Evolutionary conservation across 768 basidiomycete species (phyloP).

Genomic region (Gymnopilus dilepis): DNA sequence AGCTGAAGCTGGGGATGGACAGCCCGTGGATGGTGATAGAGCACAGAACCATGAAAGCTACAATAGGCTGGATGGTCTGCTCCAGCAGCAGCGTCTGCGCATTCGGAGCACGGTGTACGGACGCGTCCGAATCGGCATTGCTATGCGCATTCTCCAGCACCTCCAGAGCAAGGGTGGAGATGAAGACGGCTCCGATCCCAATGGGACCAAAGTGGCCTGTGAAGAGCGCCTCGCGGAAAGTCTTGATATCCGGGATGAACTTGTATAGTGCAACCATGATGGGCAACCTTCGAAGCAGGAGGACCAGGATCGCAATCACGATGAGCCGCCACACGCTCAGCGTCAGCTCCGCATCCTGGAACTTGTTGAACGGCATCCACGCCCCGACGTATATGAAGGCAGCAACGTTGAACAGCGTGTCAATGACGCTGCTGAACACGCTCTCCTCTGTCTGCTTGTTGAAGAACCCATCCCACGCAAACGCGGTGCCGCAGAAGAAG

Average conservation of each 20-base stretch:
- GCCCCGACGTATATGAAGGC: conserved; percentile 97
- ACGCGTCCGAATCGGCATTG: background rate
- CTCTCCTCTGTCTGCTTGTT: conserved; percentile 94
- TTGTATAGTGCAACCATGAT: conserved; percentile 82
- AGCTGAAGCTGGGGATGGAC: conserved; percentile 93
- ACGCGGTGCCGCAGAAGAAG: conserved; percentile 93
- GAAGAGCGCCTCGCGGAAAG: conserved; percentile 90
- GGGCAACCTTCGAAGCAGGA: conserved; percentile 84
- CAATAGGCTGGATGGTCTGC: conserved; percentile 87
- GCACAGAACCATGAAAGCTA: conserved; percentile 92
- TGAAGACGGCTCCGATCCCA: conserved; percentile 90
- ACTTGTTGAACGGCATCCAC: conserved; percentile 92
- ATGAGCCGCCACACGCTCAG: conserved; percentile 86
- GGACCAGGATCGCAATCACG: conserved; percentile 80
- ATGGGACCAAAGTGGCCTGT: conserved; percentile 95
- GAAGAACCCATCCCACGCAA: conserved; percentile 97
- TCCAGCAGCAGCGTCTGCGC: conserved; percentile 67
- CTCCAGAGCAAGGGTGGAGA: conserved; percentile 79
- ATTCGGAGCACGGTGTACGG: conserved; percentile 6
- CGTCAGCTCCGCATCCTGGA: conserved; percentile 66
- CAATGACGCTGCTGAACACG: conserved; percentile 95
- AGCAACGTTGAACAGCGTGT: conserved; percentile 93
- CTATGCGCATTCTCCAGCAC: conserved; percentile 49
- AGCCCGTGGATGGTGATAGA: conserved; percentile 89
- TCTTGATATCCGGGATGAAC: conserved; percentile 97